Evolutionary conservation across 345 rosid genomes (phyloP).

Genomic region (thale cress (Arabidopsis thaliana)): DNA sequence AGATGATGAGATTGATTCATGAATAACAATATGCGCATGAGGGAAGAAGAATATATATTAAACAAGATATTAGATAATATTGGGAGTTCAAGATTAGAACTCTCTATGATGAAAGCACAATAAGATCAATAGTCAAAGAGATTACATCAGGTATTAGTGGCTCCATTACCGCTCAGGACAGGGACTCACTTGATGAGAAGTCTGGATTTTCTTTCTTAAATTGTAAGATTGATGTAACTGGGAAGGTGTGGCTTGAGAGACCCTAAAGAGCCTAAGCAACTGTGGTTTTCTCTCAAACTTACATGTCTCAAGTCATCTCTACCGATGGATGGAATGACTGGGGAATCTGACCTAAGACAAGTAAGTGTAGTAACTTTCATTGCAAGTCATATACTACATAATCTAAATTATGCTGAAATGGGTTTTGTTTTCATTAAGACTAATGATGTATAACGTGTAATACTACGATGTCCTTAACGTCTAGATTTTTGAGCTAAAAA

Average conservation of each 20-base stretch:
- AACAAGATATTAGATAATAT: too few relatives aligned
- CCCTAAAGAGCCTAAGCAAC: conserved; percentile 78
- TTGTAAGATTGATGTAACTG: conserved; percentile 64
- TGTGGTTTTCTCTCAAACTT: conserved; percentile 65
- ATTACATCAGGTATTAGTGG: conserved; percentile 43
- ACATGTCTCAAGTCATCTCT: conserved; percentile 62
- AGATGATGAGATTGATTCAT: too few relatives aligned
- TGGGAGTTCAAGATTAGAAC: too few relatives aligned
- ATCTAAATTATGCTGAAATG: background rate
- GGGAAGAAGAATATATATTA: too few relatives aligned
- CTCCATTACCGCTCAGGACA: conserved; percentile 62
- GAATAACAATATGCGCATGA: too few relatives aligned
- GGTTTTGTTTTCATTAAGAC: background rate
- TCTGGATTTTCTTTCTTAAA: conserved; percentile 78
- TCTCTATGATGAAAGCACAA: too few relatives aligned
- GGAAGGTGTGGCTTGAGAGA: conserved; percentile 75
- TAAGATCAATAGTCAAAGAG: conserved; percentile 51
- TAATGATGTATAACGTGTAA: too few relatives aligned
- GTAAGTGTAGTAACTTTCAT: conserved; percentile 42
- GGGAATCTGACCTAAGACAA: conserved; percentile 62
- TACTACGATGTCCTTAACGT: too few relatives aligned
- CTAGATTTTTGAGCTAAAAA: too few relatives aligned
- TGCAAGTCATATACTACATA: background rate
- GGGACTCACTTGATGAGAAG: conserved; percentile 51
- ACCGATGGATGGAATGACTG: conserved; percentile 82